A percentile compares a stretch with the other conserved stretches of the same genome.
Conservation (phyloP, 371 early-diverging fungal species). For the Amoeboaphelidium protococcarum region DNA sequence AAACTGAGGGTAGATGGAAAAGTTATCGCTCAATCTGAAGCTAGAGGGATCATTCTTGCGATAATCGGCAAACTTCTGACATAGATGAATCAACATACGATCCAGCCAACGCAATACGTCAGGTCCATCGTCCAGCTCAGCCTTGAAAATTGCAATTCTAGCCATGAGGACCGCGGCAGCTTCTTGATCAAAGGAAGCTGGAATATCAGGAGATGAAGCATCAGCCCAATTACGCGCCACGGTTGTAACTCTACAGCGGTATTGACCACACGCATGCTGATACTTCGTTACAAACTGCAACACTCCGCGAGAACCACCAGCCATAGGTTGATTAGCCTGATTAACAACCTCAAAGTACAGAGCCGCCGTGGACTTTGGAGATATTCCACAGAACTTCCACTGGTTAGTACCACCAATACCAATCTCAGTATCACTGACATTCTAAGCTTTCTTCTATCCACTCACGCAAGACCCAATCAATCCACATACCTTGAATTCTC, state of each 20-base stretch:
- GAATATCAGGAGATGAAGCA: slow-evolving; percentile 59
- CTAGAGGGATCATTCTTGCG: slow-evolving; percentile 82
- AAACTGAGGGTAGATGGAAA: slow-evolving; percentile 97
- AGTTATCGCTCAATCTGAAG: slow-evolving; percentile 75
- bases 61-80: slow-evolving; percentile 89
- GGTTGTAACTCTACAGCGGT: slow-evolving; percentile 77
- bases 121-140: slow-evolving; percentile 89
- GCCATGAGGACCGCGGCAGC: slow-evolving; percentile 97
- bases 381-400: slow-evolving; percentile 79
- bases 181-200: slow-evolving; percentile 93
- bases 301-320: slow-evolving; percentile 61
- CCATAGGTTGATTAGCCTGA: slow-evolving; percentile 28
- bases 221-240: slow-evolving; percentile 81
- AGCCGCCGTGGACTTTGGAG: slow-evolving; percentile 55
- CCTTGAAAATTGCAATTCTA: slow-evolving; percentile 89
- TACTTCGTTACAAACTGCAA: slow-evolving; percentile 87
- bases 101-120: slow-evolving; percentile 97
- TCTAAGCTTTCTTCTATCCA: slow-evolving; percentile 56
- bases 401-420: slow-evolving; percentile 82
- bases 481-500: slow-evolving; percentile 82
- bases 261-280: slow-evolving; percentile 76
- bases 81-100: slow-evolving; percentile 92
- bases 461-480: slow-evolving; percentile 83
- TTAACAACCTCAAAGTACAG: slow-evolving; percentile 88
- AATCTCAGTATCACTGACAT: slow-evolving; percentile 92